Evolutionary conservation across 2,329 filamentous ascomycete species (phyloP).

Genomic region (Rhynchosporium secalis): DNA sequence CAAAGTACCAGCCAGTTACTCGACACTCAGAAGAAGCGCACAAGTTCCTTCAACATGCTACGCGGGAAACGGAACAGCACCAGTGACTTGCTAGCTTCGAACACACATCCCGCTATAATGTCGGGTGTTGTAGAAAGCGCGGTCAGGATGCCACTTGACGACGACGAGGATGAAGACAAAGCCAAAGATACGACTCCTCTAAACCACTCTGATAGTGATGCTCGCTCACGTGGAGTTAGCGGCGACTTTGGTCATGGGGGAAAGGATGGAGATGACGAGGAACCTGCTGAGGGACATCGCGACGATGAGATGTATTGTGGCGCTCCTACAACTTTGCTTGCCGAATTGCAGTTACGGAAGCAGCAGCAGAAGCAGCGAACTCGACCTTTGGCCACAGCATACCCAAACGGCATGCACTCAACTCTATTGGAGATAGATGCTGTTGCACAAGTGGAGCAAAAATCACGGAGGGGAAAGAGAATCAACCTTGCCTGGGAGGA

Average conservation of each 20-base stretch:
- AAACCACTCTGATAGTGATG: conserved; percentile 27
- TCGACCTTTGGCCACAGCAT: conserved; percentile 60
- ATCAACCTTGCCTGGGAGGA: conserved; percentile 93
- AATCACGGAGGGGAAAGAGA: conserved; percentile 70
- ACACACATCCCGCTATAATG: conserved; percentile 29
- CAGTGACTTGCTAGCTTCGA: conserved; percentile 27
- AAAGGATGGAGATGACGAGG: conserved; percentile 43
- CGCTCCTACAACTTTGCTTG: conserved; percentile 84
- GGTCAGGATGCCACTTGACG: conserved; percentile 28
- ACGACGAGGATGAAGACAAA: conserved; percentile 33
- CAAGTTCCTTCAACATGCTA: conserved; percentile 51
- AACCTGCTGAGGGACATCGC: conserved; percentile 47
- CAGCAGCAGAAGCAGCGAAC: conserved; percentile 82
- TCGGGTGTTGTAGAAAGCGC: conserved; percentile 29
- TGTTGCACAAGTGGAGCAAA: conserved; percentile 80
- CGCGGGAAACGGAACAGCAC: conserved; percentile 33
- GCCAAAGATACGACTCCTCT: conserved; percentile 29
- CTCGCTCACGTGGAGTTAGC: conserved; percentile 17
- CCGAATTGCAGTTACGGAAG: conserved; percentile 89
- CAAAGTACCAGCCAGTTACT: conserved; percentile 46
- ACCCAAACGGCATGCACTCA: conserved; percentile 80
- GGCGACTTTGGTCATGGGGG: conserved; percentile 23
- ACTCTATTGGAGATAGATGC: conserved; percentile 90
- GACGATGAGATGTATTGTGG: conserved; percentile 59
- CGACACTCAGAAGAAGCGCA: conserved; percentile 46